Evolutionary conservation across 164 flowering plant species (phyloP).

Genomic region (Piper betle): DNA sequence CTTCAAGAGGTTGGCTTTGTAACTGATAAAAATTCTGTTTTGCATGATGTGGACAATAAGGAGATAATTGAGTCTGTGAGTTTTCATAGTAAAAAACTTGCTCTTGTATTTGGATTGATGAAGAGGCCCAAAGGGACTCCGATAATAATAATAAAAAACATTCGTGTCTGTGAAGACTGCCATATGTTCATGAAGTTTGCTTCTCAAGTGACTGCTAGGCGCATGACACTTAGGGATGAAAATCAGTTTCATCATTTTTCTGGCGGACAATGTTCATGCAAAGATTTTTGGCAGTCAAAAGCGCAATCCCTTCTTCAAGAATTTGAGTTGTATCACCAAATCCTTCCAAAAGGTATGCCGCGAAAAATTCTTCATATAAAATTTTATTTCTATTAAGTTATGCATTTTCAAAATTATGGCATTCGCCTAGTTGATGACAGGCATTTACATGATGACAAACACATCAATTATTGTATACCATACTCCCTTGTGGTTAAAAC

Average conservation of each 20-base stretch:
- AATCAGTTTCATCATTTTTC: constrained; percentile 29
- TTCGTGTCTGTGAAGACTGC: constrained; percentile 50
- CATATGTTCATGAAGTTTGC: constrained; percentile 47
- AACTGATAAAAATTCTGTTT: constrained; percentile 24
- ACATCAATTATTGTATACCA: no score
- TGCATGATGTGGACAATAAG: constrained; percentile 39
- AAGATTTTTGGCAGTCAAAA: constrained; percentile 23
- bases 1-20: constrained; percentile 26
- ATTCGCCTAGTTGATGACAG: no score
- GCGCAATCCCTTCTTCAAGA: not conserved
- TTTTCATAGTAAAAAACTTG: constrained; percentile 52
- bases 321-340: not conserved
- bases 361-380: no score
- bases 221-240: constrained; percentile 39
- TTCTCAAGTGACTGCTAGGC: constrained; percentile 19
- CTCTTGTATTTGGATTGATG: constrained; percentile 39
- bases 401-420: no score
- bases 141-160: constrained; percentile 42
- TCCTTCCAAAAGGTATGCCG: not conserved
- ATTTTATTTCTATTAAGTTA: no score
- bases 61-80: constrained; percentile 36
- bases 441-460: no score
- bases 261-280: constrained; percentile 43
- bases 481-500: no score
- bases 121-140: constrained; percentile 27